These are phyloP conservation scores for Rhodotorula taiwanensis DNA, from an alignment of 768 basidiomycete species.

Conservation along the genomic window DNA sequence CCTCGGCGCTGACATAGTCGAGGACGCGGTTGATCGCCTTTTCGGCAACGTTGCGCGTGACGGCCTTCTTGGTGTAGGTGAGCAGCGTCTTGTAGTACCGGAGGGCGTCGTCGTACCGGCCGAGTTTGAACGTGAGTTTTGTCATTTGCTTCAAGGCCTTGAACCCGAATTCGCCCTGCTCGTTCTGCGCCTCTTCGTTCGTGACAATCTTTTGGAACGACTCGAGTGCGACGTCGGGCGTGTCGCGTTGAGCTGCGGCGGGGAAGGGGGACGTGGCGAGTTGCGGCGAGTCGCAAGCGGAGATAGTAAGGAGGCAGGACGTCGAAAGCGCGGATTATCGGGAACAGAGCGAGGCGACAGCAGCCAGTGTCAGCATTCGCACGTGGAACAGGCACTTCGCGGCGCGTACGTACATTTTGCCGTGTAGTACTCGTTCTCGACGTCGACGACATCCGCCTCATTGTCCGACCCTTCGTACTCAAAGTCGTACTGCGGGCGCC, in stretches of 20 bases:
- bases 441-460: conserved; percentile 69
- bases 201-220: conserved; percentile 84
- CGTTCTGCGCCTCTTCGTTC: conserved; percentile 83
- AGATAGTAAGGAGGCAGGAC: conserved; percentile 44
- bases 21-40: conserved; percentile 98
- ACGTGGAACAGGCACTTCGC: neutral
- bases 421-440: conserved; percentile 97
- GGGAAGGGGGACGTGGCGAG: neutral
- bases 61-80: conserved; percentile 89
- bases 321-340: conserved; percentile 1
- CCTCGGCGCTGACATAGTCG: conserved; percentile 64
- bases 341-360: neutral
- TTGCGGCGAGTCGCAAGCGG: no score
- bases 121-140: conserved; percentile 76
- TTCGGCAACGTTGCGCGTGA: conserved; percentile 92
- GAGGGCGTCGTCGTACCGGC: conserved; percentile 72
- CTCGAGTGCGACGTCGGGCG: conserved; percentile 80
- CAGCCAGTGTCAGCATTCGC: no score
- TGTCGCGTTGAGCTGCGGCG: conserved; percentile 50
- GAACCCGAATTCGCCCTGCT: conserved; percentile 82
- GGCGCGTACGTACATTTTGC: conserved; percentile 70
- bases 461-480: conserved; percentile 90
- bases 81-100: conserved; percentile 77
- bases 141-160: conserved; percentile 97
- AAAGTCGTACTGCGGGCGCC: conserved; percentile 76